phyloP scores from a whole-genome alignment of 2,329 filamentous ascomycete genomes.

The Cladophialophora exuberans region DNA sequence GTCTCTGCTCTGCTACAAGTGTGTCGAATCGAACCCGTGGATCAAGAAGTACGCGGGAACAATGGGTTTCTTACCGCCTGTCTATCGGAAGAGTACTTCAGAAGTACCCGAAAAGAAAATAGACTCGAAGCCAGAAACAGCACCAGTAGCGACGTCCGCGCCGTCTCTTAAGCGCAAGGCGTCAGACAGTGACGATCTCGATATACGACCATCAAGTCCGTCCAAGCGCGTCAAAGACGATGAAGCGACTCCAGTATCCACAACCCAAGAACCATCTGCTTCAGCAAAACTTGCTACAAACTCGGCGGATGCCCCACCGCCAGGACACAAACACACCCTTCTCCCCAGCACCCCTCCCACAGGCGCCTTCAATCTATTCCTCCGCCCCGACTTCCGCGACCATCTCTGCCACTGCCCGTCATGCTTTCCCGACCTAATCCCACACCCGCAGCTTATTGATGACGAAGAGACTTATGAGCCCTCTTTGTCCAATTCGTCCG shows the following conservation, averaged over 20 bases:
- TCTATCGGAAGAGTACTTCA: constrained; percentile 53
- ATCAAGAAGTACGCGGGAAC: constrained; percentile 84
- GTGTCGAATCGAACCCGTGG: constrained; percentile 85
- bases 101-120: no score
- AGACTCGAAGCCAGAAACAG: not conserved
- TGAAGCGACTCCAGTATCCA: constrained; percentile 43
- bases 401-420: constrained; percentile 77
- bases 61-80: constrained; percentile 74
- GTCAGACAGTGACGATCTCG: constrained; percentile 33
- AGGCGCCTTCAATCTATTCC: constrained; percentile 77
- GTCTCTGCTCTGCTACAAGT: constrained; percentile 91
- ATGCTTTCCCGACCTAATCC: constrained; percentile 75
- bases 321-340: constrained; percentile 65
- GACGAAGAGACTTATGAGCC: constrained; percentile 95
- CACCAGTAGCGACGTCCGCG: not conserved
- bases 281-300: no score
- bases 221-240: constrained; percentile 70
- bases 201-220: constrained; percentile 28
- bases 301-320: no score
- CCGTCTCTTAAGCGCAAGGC: constrained; percentile 50
- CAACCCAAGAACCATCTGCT: constrained; percentile 52
- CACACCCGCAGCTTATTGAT: constrained; percentile 81
- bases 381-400: constrained; percentile 76
- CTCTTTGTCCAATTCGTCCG: constrained; percentile 71
- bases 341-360: constrained; percentile 59